A percentile compares a stretch with the other conserved stretches of the same genome.
phyloP scores from a whole-genome alignment of 495 filamentous ascomycete species.

The Stereocaulon alpinum region DNA sequence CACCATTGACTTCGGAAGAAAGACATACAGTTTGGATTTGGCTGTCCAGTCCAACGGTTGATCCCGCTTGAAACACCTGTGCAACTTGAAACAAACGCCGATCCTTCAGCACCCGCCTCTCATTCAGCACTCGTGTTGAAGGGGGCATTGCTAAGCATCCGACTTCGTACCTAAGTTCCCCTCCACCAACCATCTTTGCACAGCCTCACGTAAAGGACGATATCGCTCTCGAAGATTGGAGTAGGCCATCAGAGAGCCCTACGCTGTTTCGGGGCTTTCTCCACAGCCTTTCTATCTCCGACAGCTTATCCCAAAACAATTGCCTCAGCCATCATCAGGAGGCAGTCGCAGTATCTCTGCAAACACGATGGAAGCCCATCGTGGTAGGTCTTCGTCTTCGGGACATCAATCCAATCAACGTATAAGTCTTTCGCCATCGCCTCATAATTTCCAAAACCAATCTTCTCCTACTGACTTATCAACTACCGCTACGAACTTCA shows the following conservation, averaged over 20 bases:
- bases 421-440: constrained; percentile 25
- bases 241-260: constrained; percentile 11
- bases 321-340: constrained; percentile 10
- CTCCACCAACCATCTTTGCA: constrained; percentile 9
- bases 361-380: constrained; percentile 18
- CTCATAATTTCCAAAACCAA: constrained; percentile 18
- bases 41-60: neutral
- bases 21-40: neutral
- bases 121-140: constrained; percentile 10
- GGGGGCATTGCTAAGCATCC: constrained; percentile 20
- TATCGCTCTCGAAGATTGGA: constrained; percentile 3
- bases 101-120: constrained; percentile 2
- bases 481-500: constrained; percentile 15
- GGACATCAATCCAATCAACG: constrained; percentile 18
- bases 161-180: constrained; percentile 3
- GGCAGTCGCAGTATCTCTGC: constrained; percentile 4
- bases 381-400: constrained; percentile 22
- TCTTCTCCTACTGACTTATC: constrained; percentile 10
- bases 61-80: constrained; percentile 12
- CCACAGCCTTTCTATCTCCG: constrained; percentile 18
- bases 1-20: neutral
- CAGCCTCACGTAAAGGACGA: constrained; percentile 11
- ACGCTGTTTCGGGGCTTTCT: constrained; percentile 7
- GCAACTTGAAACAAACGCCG: constrained; percentile 19
- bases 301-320: constrained; percentile 13